Evolutionary conservation across 225 moss, liverwort and hornwort species (phyloP).

Genomic region (Thuidium tamariscinum): DNA sequence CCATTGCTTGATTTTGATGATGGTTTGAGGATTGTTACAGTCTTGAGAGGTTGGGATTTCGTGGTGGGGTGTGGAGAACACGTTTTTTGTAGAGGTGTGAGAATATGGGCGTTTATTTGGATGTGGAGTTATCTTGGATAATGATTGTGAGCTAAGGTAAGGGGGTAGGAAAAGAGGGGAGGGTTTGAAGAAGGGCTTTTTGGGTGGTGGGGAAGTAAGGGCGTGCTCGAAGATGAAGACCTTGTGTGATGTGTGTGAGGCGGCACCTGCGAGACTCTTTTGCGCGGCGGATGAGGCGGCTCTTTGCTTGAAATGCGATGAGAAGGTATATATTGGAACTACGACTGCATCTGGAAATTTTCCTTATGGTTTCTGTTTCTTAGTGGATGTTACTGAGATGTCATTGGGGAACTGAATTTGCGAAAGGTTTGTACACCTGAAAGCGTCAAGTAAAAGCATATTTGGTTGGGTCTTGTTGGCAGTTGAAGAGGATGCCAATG

Average conservation of each 20-base stretch:
- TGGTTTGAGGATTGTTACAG: not conserved
- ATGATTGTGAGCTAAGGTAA: not conserved
- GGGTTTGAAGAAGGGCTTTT: not conserved
- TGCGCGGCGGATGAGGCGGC: conserved; percentile 99
- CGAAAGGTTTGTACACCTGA: not conserved
- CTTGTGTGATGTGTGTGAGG: conserved; percentile 92
- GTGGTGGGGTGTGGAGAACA: not conserved
- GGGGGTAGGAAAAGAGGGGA: not conserved
- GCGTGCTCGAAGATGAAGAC: conserved; percentile 53
- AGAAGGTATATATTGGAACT: conserved; percentile 40
- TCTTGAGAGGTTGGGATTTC: not conserved
- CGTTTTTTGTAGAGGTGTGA: not conserved
- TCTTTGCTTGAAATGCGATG: conserved; percentile 80
- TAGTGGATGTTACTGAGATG: not conserved
- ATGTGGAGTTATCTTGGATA: not conserved
- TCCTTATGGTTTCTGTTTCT: not conserved
- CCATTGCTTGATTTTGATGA: not conserved
- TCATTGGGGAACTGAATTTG: not conserved
- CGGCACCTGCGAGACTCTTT: conserved; percentile 78
- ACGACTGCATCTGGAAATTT: not conserved
- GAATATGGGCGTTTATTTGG: not conserved
- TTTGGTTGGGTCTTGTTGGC: not conserved
- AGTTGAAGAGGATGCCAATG: not conserved
- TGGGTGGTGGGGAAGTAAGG: not conserved
- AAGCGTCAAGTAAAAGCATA: not conserved